A percentile compares a stretch with the other conserved stretches of the same genome.
phyloP scores from a whole-genome alignment of 768 basidiomycete genomes.

The Dacryopinax primogenitus region DNA sequence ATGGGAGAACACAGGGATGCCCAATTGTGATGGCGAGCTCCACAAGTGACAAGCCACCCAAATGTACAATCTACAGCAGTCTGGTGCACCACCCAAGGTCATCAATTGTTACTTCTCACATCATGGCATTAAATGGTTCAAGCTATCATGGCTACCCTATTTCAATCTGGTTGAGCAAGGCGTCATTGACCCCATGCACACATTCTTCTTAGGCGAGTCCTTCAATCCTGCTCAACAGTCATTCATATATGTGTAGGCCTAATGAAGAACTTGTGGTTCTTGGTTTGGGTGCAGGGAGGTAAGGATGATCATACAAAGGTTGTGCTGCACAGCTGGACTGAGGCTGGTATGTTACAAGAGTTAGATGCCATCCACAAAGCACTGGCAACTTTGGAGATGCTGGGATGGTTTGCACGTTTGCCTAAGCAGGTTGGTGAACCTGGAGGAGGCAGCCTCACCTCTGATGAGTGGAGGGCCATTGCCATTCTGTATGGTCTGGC shows the following conservation, averaged over 20 bases:
- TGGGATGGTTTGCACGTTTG: background rate
- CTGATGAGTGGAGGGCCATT: background rate
- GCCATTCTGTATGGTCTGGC: background rate
- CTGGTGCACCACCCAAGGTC: background rate
- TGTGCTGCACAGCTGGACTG: no score
- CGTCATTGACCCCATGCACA: conserved; percentile 13
- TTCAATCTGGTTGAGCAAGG: conserved; percentile 4
- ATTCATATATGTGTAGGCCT: background rate
- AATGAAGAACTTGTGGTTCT: background rate
- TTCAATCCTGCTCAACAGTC: background rate
- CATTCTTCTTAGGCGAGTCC: background rate
- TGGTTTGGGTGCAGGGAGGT: background rate
- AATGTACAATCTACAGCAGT: background rate
- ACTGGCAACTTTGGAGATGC: background rate
- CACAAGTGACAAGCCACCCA: background rate
- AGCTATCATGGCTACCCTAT: conserved; percentile 4
- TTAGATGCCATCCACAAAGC: background rate
- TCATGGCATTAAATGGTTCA: background rate
- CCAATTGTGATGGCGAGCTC: background rate
- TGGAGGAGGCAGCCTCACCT: background rate
- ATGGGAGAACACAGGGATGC: background rate
- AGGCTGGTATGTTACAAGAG: background rate
- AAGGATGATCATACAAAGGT: background rate
- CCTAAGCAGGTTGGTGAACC: background rate
- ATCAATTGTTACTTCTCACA: background rate